phyloP scores from a whole-genome alignment of 2,329 filamentous ascomycete species.

The Diaporthe helianthi region DNA sequence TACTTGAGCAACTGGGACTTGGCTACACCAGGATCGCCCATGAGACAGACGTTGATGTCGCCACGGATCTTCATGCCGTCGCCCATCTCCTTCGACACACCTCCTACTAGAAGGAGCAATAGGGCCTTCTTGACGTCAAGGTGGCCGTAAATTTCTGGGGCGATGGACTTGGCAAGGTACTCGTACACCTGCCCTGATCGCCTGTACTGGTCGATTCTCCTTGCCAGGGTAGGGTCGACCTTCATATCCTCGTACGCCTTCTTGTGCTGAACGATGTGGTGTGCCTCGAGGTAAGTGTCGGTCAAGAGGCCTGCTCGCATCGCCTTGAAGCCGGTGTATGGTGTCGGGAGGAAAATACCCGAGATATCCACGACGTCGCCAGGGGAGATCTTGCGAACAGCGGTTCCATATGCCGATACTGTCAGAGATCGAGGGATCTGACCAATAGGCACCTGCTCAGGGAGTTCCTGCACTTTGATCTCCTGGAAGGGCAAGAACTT shows the following conservation, averaged over 20 bases:
- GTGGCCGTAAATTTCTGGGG: conserved; percentile 96
- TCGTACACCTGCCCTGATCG: conserved; percentile 93
- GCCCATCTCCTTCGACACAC: conserved; percentile 94
- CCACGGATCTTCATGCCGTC: conserved; percentile 99
- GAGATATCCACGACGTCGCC: conserved; percentile 94
- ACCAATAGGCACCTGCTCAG: conserved; percentile 97
- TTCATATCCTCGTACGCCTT: conserved; percentile 95
- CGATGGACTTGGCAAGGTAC: conserved; percentile 92
- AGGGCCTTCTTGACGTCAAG: conserved; percentile 98
- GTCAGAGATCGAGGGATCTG: conserved; percentile 95
- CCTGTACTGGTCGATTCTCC: conserved; percentile 84
- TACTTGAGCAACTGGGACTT: conserved; percentile 99
- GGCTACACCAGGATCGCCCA: conserved; percentile 99
- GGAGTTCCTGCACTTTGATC: conserved; percentile 98
- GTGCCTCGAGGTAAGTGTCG: conserved; percentile 95
- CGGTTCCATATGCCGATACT: conserved; percentile 84
- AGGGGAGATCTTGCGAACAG: conserved; percentile 87
- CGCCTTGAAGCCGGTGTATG: conserved; percentile 98
- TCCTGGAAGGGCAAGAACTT: conserved; percentile 99
- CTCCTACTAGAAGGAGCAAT: conserved; percentile 92
- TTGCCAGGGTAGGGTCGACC: conserved; percentile 79
- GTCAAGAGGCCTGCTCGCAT: conserved; percentile 96
- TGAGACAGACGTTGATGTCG: conserved; percentile 97
- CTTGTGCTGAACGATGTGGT: conserved; percentile 94
- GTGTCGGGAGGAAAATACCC: conserved; percentile 94